Percentiles rank a stretch among this genome's conserved stretches.
phyloP scores from a whole-genome alignment of 352 stramenopile genomes.

The Globisporangium polare region DNA sequence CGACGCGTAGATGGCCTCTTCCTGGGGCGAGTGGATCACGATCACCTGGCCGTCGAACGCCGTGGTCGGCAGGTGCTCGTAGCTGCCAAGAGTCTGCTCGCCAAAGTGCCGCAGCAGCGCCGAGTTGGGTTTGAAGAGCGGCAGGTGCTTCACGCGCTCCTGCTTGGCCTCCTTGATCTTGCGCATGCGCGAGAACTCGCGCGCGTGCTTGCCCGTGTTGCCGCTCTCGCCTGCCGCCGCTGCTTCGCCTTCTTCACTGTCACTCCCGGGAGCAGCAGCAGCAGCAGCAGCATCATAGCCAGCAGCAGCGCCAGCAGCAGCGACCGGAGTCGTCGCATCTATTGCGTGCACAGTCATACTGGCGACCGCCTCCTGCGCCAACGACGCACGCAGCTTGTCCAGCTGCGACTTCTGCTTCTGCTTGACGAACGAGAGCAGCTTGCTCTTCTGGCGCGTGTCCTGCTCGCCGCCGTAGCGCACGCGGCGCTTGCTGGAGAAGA shows the following conservation, averaged over 20 bases:
- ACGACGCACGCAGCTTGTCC: constrained; percentile 28
- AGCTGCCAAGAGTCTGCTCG: constrained; percentile 42
- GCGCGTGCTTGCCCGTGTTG: constrained; percentile 15
- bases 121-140: constrained; percentile 64
- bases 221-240: constrained; percentile 3
- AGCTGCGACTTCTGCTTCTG: constrained; percentile 47
- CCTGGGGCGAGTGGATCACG: constrained; percentile 57
- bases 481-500: constrained; percentile 38
- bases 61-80: constrained; percentile 41
- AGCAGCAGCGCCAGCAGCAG: neutral
- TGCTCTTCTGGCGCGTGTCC: constrained; percentile 13
- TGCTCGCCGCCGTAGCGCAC: constrained; percentile 20
- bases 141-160: constrained; percentile 54
- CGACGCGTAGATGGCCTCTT: constrained; percentile 42
- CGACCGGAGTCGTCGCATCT: neutral
- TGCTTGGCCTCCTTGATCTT: constrained; percentile 46
- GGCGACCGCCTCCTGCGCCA: constrained; percentile 24
- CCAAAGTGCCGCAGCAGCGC: constrained; percentile 45
- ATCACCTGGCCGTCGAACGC: constrained; percentile 51
- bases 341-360: constrained; percentile 7
- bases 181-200: constrained; percentile 54
- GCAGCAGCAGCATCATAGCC: neutral
- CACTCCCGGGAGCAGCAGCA: neutral
- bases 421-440: constrained; percentile 25
- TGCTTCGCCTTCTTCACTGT: constrained; percentile 3